phyloP scores from a whole-genome alignment of 306 rosid genomes.

The Albizia julibrissin region DNA sequence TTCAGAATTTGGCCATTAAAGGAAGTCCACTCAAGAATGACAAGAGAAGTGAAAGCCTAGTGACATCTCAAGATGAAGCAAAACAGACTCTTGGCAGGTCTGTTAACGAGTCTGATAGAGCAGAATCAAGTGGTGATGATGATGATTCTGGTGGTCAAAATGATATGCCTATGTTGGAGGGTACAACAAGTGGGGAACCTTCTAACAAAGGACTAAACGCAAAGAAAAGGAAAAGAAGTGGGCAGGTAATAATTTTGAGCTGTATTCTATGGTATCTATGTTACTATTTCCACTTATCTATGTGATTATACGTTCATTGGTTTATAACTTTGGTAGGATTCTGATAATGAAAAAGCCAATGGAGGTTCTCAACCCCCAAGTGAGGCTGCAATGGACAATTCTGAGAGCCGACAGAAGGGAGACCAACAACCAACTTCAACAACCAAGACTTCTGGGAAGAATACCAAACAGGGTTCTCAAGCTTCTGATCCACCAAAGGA shows the following conservation, averaged over 20 bases:
- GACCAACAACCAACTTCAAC: conserved; percentile 57
- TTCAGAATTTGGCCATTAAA: conserved; percentile 50
- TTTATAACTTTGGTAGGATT: conserved; percentile 50
- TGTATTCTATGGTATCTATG: conserved; percentile 1
- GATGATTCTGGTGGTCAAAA: conserved; percentile 59
- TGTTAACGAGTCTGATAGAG: conserved; percentile 70
- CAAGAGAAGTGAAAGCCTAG: conserved; percentile 52
- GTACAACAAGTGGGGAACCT: conserved; percentile 54
- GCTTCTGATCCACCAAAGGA: conserved; percentile 79
- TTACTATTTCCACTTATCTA: conserved; percentile 1
- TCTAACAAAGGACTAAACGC: conserved; percentile 52
- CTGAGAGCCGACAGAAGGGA: conserved; percentile 58
- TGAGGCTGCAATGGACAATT: conserved; percentile 55
- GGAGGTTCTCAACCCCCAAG: conserved; percentile 45
- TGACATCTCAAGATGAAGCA: conserved; percentile 63
- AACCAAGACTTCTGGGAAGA: conserved; percentile 58
- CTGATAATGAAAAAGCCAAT: conserved; percentile 52
- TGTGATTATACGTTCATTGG: conserved; percentile 16
- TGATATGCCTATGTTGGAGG: conserved; percentile 61
- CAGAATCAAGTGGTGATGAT: conserved; percentile 62
- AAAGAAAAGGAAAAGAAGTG: conserved; percentile 87
- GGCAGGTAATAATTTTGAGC: conserved; percentile 53
- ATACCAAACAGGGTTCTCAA: conserved; percentile 74
- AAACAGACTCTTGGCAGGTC: conserved; percentile 53
- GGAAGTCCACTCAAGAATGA: conserved; percentile 62